Base-by-base conservation (phyloP, 2,329 filamentous ascomycete genomes). In the Botrytis tulipae region DNA sequence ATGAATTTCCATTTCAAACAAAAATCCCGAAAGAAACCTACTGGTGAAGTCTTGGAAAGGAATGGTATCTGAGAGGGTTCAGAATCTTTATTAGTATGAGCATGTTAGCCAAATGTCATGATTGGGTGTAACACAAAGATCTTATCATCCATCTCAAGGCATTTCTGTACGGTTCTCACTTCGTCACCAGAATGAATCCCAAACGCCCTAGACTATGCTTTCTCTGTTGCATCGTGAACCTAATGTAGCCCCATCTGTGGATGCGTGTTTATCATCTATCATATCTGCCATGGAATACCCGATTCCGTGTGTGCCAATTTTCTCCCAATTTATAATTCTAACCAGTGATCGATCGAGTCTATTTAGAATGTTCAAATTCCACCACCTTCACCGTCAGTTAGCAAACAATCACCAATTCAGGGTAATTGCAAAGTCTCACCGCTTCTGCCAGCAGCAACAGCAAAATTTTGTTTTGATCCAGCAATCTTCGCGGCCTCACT, bases 401-500 rank as follows among this genome's bases (percentile, higher is more conserved):
- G 66, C 3, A 37, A 68, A 6, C 18, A 32, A 68, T 57, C 18
- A 68, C 1, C n/a, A 25, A 42, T 20, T 22, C 18, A 10, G 10
- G n/a, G 14, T 14, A 4, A 18, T 29, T 22, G 4, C n/a, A 37
- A 7, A 57, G 8, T 14, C 78, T 74, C 59, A 80, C 80, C 80
- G 74, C 80, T 81, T 76, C 80, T 70, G 48, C 78, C 78, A 51
- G 79, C 71, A 29, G 74, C 77, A 42, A 81, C 80, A 22, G 75
- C 71, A 42, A 78, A 81, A 60, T 80, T 79, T 35, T 77, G 75
- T 42, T 78, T 78, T 20, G 75, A 73, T 37, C 74, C 75, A 10
- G 78, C 78, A 44, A 76, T 77, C 76, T 81, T 81, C 9, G 79
- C 80, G 6, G 76, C 80, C 71, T 81, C 80, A 75, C 79, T 80